phyloP scores from a whole-genome alignment of 2,329 filamentous ascomycete species.

The Penicillium griseofulvum region DNA sequence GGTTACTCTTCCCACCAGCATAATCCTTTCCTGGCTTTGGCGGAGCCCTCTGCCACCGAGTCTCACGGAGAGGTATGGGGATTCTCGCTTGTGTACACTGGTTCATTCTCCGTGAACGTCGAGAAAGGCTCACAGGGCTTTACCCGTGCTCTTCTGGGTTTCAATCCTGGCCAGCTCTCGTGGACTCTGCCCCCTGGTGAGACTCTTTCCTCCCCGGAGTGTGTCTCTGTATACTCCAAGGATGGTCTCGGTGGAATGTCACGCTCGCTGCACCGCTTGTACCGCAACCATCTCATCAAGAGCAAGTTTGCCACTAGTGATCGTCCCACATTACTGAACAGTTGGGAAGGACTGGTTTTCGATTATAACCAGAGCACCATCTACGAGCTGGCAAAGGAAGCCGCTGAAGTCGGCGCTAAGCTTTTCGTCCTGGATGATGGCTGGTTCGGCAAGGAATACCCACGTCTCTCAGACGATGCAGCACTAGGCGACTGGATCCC shows the following conservation, averaged over 20 bases:
- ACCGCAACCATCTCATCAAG: slow-evolving; percentile 59
- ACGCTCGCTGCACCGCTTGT: slow-evolving; percentile 60
- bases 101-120: slow-evolving; percentile 61
- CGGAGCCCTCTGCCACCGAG: slow-evolving; percentile 59
- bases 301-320: slow-evolving; percentile 54
- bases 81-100: slow-evolving; percentile 64
- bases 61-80: slow-evolving; percentile 62
- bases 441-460: slow-evolving; percentile 65
- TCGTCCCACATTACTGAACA: slow-evolving; percentile 60
- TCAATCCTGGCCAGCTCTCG: slow-evolving; percentile 61
- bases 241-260: slow-evolving; percentile 62
- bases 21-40: slow-evolving; percentile 62
- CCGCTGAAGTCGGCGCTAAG: slow-evolving; percentile 59
- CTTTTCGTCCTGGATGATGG: slow-evolving; percentile 66
- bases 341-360: slow-evolving; percentile 64
- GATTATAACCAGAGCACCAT: slow-evolving; percentile 58
- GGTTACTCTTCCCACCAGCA: slow-evolving; percentile 64
- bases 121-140: slow-evolving; percentile 63
- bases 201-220: slow-evolving; percentile 60
- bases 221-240: slow-evolving; percentile 60
- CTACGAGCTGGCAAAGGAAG: slow-evolving; percentile 54
- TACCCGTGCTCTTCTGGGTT: slow-evolving; percentile 58
- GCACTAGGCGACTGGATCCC: slow-evolving; percentile 64
- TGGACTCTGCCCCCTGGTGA: slow-evolving; percentile 57
- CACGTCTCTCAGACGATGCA: slow-evolving; percentile 56